Percentiles rank a stretch among this genome's conserved stretches.
These are phyloP conservation scores for Hortiboletus campestris DNA, from an alignment of 768 basidiomycete genomes.

Conservation along the genomic window DNA sequence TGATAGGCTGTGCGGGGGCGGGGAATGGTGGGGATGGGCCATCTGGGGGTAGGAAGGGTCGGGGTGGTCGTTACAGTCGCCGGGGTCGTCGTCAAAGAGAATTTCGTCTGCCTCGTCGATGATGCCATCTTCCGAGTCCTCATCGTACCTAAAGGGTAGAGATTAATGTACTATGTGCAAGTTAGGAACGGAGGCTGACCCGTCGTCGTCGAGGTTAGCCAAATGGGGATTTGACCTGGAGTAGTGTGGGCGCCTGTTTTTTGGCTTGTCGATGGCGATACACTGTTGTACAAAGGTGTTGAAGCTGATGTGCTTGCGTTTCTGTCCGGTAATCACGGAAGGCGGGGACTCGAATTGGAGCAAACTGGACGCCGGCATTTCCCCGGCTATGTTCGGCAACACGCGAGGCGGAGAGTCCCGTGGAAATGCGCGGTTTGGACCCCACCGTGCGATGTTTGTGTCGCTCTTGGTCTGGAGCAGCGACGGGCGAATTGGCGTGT, in stretches of 20 bases:
- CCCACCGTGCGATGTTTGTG: conserved; percentile 68
- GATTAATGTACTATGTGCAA: neutral
- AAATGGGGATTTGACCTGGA: conserved; percentile 21
- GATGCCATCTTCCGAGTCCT: conserved; percentile 60
- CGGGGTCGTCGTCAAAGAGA: conserved; percentile 30
- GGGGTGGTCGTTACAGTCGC: conserved; percentile 25
- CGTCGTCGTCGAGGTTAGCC: conserved; percentile 51
- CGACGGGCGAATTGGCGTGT: conserved; percentile 42
- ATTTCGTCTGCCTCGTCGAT: conserved; percentile 48
- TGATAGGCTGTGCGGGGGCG: conserved; percentile 21
- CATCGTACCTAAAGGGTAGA: conserved; percentile 54
- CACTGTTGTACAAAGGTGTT: conserved; percentile 98
- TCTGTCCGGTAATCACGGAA: conserved; percentile 29
- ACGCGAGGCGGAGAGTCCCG: conserved; percentile 75
- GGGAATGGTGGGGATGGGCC: conserved; percentile 20
- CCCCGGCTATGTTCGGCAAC: neutral
- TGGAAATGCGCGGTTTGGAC: conserved; percentile 44
- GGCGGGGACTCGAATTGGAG: conserved; percentile 21
- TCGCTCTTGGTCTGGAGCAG: conserved; percentile 87
- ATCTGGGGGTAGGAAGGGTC: conserved; percentile 16
- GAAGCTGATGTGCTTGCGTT: conserved; percentile 92
- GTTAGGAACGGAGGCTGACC: conserved; percentile 42
- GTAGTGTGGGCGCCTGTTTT: conserved; percentile 26
- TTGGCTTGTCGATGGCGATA: conserved; percentile 84
- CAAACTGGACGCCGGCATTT: conserved; percentile 8